Conservation (phyloP, 257 asterid species). For the Ligustrum vulgare region DNA sequence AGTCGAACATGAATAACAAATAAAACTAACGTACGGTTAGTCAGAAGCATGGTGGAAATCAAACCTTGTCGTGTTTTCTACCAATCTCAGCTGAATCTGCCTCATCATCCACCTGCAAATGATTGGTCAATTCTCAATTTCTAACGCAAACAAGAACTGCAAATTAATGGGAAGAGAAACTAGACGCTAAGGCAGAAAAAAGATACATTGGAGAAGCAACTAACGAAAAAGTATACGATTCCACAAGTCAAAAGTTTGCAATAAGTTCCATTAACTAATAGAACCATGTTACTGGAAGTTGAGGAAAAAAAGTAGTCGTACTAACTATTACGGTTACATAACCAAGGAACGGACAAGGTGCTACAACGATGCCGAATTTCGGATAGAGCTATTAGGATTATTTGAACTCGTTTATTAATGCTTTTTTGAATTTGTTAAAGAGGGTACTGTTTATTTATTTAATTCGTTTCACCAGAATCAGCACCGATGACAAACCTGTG, state of each 20-base stretch:
- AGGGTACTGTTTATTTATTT: background rate
- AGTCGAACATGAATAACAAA: conserved; percentile 7
- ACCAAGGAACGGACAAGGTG: background rate
- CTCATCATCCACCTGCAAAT: conserved; percentile 43
- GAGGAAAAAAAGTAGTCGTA: background rate
- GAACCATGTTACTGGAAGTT: background rate
- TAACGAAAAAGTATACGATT: background rate
- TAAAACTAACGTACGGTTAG: background rate
- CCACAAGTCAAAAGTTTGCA: background rate
- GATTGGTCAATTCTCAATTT: background rate
- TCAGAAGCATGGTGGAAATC: background rate
- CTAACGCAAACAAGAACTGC: background rate
- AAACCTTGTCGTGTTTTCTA: background rate
- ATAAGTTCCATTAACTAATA: background rate
- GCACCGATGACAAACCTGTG: background rate
- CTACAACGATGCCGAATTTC: background rate
- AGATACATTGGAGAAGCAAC: background rate
- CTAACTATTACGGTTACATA: background rate
- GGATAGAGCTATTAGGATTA: background rate
- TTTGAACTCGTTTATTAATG: background rate
- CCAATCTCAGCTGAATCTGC: conserved; percentile 37
- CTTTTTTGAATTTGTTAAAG: background rate
- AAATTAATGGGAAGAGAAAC: background rate
- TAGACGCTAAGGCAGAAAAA: background rate
- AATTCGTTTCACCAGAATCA: background rate